Evolutionary conservation across 768 basidiomycete species (phyloP), one percentile per base, ranked within the genome.

Genomic region (Calocybe gangraenosa): DNA sequence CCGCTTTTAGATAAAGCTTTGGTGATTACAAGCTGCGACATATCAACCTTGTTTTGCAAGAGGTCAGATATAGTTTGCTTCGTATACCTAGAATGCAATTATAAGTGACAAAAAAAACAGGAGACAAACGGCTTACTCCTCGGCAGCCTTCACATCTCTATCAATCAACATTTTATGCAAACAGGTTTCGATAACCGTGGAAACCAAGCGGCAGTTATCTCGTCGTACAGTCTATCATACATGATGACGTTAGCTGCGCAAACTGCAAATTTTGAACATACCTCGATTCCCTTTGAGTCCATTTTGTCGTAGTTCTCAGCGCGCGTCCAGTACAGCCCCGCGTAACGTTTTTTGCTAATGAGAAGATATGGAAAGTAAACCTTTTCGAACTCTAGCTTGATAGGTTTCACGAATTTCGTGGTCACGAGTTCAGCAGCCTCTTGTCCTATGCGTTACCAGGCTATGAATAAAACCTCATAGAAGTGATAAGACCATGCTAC

Each of bases 221-320:
- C 96, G 79, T 54, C 96, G 85, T 37, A 99, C 96, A 34, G 96
- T 98, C 94, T 98, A 50, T 7, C 35, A 18, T 35, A 38, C 43
- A 18, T 37, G 7, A 18, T 37, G 7, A 53, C 37, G 31, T 40
- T 3, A 40, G 31, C 9, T n/a, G 11, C n/a, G 35, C 13, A 19
- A 31, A 20, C 8, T 17, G 30, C n/a, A 31, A n/a, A 6, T 13
- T 14, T 32, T 15, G 15, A 22, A 36, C 79, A 2, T 44, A 92
- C 94, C 79, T 99, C 96, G 47, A 99, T 98, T 59, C 96, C 96
- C 69, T 99, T 99, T 1, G 95, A 87, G 56, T 99, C 96, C 96
- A 98, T 98, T 69, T 98, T 98, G 65, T 99, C 96, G 55, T 89
- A 95, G 60, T 92, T 96, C 33, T 97, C 94, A 10, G 85, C 70